Percentiles rank a stretch among this genome's conserved stretches.
These are phyloP conservation scores for Neurospora discreta DNA, from an alignment of 495 filamentous ascomycete genomes.

Conservation along the genomic window DNA sequence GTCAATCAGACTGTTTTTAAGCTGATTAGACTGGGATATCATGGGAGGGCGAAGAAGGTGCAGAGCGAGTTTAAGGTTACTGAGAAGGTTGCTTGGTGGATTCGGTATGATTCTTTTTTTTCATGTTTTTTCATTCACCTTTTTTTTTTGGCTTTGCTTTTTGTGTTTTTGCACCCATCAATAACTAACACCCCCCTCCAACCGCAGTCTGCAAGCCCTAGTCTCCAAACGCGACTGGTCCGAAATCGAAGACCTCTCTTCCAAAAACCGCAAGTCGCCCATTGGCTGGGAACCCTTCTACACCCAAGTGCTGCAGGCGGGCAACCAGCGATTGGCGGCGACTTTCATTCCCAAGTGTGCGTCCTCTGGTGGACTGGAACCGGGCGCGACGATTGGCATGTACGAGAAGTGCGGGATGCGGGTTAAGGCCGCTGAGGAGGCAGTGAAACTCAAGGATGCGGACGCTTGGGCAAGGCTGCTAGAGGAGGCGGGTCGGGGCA, in stretches of 20 bases:
- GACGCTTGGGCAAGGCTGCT: slow-evolving; percentile 40
- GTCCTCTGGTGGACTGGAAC: slow-evolving; percentile 27
- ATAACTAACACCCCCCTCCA: too few species aligned
- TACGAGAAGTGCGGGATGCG: slow-evolving; percentile 92
- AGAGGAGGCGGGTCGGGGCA: slow-evolving; percentile 32
- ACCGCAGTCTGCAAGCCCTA: slow-evolving; percentile 62
- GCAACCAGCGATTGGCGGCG: slow-evolving; percentile 78
- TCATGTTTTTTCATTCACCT: background rate
- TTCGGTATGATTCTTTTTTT: slow-evolving; percentile 33
- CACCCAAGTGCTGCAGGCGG: slow-evolving; percentile 76
- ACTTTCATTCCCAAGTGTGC: slow-evolving; percentile 80
- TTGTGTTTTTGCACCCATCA: too few species aligned
- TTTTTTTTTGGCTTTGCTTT: background rate
- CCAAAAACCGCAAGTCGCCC: slow-evolving; percentile 61
- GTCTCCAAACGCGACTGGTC: slow-evolving; percentile 83
- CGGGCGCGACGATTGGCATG: slow-evolving; percentile 69
- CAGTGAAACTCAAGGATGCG: slow-evolving; percentile 68
- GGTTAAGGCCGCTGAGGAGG: slow-evolving; percentile 85
- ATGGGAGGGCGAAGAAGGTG: slow-evolving; percentile 71
- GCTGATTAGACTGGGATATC: slow-evolving; percentile 61
- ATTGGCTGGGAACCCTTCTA: slow-evolving; percentile 99
- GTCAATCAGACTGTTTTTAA: slow-evolving; percentile 87
- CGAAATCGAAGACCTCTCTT: slow-evolving; percentile 72
- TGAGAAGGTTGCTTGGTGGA: slow-evolving; percentile 84
- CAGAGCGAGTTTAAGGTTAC: slow-evolving; percentile 87